Conservation (phyloP, 2,329 filamentous ascomycete genomes). For the Penicillium concentricum region DNA sequence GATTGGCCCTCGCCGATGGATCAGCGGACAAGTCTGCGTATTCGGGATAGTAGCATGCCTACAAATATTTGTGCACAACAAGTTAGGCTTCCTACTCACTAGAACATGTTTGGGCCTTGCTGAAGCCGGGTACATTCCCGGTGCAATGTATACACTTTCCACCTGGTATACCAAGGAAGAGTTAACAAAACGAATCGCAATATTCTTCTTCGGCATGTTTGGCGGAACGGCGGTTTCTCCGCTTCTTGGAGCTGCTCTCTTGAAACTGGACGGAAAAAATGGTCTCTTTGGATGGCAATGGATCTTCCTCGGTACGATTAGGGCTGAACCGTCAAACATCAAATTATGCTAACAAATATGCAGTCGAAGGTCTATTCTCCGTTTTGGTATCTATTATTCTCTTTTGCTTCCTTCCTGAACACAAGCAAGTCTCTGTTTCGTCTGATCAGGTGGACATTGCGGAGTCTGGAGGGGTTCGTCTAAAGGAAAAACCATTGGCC, state of each 20-base stretch:
- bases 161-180: conserved; percentile 53
- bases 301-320: conserved; percentile 47
- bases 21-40: conserved; percentile 49
- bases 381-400: conserved; percentile 42
- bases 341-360: not conserved
- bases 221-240: conserved; percentile 52
- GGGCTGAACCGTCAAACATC: too few relatives aligned
- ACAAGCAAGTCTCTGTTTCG: not conserved
- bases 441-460: too few relatives aligned
- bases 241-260: conserved; percentile 50
- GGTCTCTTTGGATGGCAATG: conserved; percentile 52
- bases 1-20: conserved; percentile 51
- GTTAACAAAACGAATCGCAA: conserved; percentile 48
- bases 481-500: conserved; percentile 35
- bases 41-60: conserved; percentile 51
- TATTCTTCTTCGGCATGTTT: conserved; percentile 57
- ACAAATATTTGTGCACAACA: conserved; percentile 46
- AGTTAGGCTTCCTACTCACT: conserved; percentile 47
- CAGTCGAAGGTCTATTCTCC: conserved; percentile 50
- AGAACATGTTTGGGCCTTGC: conserved; percentile 49
- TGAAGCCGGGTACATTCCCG: conserved; percentile 55
- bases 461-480: not conserved
- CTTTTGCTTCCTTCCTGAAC: conserved; percentile 38
- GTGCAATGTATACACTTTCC: conserved; percentile 52
- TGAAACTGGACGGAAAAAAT: conserved; percentile 45